Evolutionary conservation across 1,284 basidiomycete genomes (phyloP), one percentile per base, ranked within the genome.

Genomic region (Cystobasidium pallidum): DNA sequence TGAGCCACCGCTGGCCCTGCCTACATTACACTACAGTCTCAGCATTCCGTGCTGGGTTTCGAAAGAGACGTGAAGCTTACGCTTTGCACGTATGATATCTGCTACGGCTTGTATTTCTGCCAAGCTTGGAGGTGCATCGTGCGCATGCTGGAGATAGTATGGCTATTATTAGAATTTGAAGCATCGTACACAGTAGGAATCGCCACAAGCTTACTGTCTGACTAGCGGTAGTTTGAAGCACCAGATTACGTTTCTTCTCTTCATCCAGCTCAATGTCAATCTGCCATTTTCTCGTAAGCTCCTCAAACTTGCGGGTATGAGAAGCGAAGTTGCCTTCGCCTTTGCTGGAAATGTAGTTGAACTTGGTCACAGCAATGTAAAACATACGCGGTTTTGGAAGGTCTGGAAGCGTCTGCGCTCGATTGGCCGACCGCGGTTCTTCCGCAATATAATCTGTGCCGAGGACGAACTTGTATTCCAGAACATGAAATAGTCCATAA

Each of bases 401-500:
- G n/a, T 61, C 58, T 41, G 36, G 13, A 36, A 61, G 13, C 1
- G 58, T 47, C 24, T 28, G 62, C 41, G 21, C 26, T 21, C 17
- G 24, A 26, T 17, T 30, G 6, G 24, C n/a, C 28, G 62, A 49
- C 17, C 62, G 58, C 45, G 62, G 62, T 51, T 49, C 45, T 39
- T 68, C 66, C 13, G 54, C 24, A 57, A 68, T 45, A 39, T 70
- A 70, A 21, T 36, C 32, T 34, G 41, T 34, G 3, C 54, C 45
- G 26, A 61, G 47, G 4, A 61, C 43, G 24, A 70, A 70, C 21
- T 52, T 57, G 45, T 58, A 70, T 21, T 51, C 28, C 11, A 49
- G 45, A 6, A 62, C 58, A 13, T 70, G 67, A 30, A 70, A 70
- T 1, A 70, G 67, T 7, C 67, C 67, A 41, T 45, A 57, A n/a